Base-by-base conservation (phyloP, 805 yeast species). In the Starmerella bacillaris region DNA sequence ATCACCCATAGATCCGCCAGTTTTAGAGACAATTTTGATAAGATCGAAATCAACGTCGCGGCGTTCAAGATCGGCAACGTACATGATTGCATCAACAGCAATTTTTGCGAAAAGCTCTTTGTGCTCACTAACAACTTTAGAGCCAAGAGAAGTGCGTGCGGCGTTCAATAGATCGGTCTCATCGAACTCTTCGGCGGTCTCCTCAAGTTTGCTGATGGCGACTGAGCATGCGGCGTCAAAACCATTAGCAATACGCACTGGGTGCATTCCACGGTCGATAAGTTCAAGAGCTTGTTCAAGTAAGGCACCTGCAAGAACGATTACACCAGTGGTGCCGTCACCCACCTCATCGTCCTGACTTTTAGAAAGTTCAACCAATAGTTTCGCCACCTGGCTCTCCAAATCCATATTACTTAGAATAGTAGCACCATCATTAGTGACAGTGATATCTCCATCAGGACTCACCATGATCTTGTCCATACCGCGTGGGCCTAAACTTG, bases 261-360 rank as follows among this genome's bases (percentile, higher is more conserved):
- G 98, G 53, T 89, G 99, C 43, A 89, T 84, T 38, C 96, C 96
- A 61, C 79, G 82, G 52, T 89, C 95, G 46, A 89, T 84, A 43
- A 89, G 69, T 53, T 83, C 95, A 37, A 78, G 59, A 3, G 98
- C 95, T 60, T 89, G 94, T 56, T 86, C 95, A 39, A 89, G 65
- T 44, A 89, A 63, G 2, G 96, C 92, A 46, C 94, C 78, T 1
- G 98, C 96, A 35, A 89, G 63, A 2, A 89, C 96, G 36, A 89
- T 96, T 20, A 89, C 99, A 53, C 96, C 96, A 4, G 99, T 89
- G 20, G 99, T 89, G 53, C 98, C 98, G 56, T 86, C 98, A 37
- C 98, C 98, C 54, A 86, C 82, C 60, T 86, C 96, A 55, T 89
- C 94, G 57, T 86, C 98, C 64, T 86, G 98, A 19, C 94, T 79